Evolutionary conservation across 345 rosid genomes (phyloP), one percentile per base, ranked within the genome.

Genomic region (Pistacia atlantica): DNA sequence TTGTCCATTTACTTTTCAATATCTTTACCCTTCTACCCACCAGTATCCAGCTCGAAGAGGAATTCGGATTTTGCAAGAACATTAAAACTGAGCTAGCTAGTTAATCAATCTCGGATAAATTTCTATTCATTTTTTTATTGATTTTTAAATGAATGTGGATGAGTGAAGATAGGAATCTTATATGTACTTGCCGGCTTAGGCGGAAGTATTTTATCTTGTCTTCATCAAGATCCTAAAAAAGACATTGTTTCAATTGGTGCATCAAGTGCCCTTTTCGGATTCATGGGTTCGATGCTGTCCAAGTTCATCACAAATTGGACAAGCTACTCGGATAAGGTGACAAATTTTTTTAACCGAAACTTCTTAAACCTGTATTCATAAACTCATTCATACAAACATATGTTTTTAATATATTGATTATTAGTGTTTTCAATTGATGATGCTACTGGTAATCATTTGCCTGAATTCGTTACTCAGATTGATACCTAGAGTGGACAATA

Each of bases 251-350:
- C 99, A 0, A 97, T 97, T 0, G 98, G 99, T 66, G 99, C 99
- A 62, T 94, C 99, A 0, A 98, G 99, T 3, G 98, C 99, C 5
- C 87, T 97, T 64, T 97, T 97, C 37, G 98, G 99, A 33, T 85
- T 97, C 80, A 84, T 97, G 14, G 99, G 99, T 54, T 92, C 97
- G 11, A 92, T 91, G 92, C 87, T 97, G 61, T 91, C 99, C 1
- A 97, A 97, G 84, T 92, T 97, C 68, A 84, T 97, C 79, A 91
- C 93, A 9, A 94, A 97, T 82, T 97, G 99, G 99, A 76, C 97
- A 49, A 90, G 86, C 77, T 94, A 97, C 60, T 80, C 84, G 20
- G 89, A 92, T 60, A 97, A 97, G 98, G 98, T 94, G 69, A 25
- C 25, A 42, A 38, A 38, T 38, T 38, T 38, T 38, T 4, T 25